Evolutionary conservation across 2,329 filamentous ascomycete species (phyloP).

Genomic region (Ceratocystis alfenasii): DNA sequence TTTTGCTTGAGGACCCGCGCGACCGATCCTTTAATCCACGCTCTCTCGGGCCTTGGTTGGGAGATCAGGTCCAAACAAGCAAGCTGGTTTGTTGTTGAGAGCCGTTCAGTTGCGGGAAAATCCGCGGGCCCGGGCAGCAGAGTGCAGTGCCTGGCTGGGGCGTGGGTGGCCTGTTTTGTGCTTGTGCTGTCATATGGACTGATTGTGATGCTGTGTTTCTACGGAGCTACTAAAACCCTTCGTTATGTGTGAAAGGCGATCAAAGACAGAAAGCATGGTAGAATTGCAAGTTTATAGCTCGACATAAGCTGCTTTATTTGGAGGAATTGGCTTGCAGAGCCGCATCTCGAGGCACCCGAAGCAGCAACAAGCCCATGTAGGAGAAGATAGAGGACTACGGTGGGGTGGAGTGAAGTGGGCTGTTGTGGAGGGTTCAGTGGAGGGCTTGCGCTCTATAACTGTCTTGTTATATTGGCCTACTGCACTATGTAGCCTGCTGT

Average conservation of each 20-base stretch:
- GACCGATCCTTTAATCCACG: slow-evolving; percentile 21
- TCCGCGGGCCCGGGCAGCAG: slow-evolving; percentile 2
- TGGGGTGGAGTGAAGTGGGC: too few species aligned
- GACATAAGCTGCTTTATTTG: too few species aligned
- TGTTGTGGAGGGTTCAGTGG: not conserved
- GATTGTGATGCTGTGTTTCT: too few species aligned
- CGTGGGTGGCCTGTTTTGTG: not conserved
- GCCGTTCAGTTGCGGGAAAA: slow-evolving; percentile 7
- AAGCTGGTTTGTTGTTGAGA: not conserved
- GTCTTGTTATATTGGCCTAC: too few species aligned
- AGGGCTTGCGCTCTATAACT: not conserved
- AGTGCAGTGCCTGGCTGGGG: not conserved
- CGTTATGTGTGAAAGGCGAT: too few species aligned
- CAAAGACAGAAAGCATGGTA: too few species aligned
- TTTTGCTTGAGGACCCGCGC: slow-evolving; percentile 11
- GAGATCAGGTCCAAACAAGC: not conserved
- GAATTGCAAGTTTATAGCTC: too few species aligned
- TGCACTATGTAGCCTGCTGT: not conserved
- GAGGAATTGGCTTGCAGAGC: too few species aligned
- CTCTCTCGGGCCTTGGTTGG: slow-evolving; percentile 11
- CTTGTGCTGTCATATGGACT: not conserved
- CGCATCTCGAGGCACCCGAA: too few species aligned
- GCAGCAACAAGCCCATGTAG: too few species aligned
- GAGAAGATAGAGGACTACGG: too few species aligned
- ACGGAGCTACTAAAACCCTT: too few species aligned